A percentile compares a stretch with the other conserved stretches of the same genome.
These are phyloP conservation scores for Chamaecrista fasciculata DNA, from an alignment of 306 rosid genomes.

Conservation along the genomic window DNA sequence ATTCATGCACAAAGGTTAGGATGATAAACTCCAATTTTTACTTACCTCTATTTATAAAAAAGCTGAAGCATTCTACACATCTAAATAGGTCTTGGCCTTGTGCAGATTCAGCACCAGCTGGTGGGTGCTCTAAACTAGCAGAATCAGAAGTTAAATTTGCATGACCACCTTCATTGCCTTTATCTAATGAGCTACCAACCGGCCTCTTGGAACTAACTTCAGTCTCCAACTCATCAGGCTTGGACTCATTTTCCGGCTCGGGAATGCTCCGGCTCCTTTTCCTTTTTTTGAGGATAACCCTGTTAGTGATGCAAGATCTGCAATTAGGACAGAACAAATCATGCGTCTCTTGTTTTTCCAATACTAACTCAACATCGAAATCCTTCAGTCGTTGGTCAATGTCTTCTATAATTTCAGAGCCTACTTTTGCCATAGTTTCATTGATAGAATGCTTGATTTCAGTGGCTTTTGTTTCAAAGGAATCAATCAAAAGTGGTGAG, in stretches of 20 bases:
- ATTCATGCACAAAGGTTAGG: background rate
- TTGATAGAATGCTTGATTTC: background rate
- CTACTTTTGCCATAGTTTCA: conserved; percentile 25
- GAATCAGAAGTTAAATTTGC: conserved; percentile 12
- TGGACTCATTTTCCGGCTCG: background rate
- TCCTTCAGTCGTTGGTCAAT: conserved; percentile 33
- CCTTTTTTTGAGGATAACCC: conserved; percentile 52
- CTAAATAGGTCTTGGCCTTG: conserved; percentile 42
- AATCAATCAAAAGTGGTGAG: conserved; percentile 15
- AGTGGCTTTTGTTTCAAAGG: conserved; percentile 2
- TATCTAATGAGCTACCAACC: background rate
- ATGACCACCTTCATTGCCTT: conserved; percentile 22
- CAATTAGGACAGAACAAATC: conserved; percentile 60
- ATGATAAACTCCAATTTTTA: background rate
- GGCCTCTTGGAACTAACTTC: background rate
- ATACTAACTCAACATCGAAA: conserved; percentile 44
- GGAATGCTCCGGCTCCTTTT: conserved; percentile 35
- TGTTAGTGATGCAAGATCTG: conserved; percentile 50
- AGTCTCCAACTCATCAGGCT: conserved; percentile 25
- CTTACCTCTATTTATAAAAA: conserved; percentile 47
- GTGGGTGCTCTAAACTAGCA: conserved; percentile 27
- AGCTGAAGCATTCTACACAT: conserved; percentile 51
- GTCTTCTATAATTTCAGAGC: conserved; percentile 23
- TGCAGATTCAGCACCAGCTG: conserved; percentile 18
- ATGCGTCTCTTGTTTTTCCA: conserved; percentile 54